These are phyloP conservation scores for Botrytis fabae DNA, from an alignment of 2,329 filamentous ascomycete species.

Conservation along the genomic window DNA sequence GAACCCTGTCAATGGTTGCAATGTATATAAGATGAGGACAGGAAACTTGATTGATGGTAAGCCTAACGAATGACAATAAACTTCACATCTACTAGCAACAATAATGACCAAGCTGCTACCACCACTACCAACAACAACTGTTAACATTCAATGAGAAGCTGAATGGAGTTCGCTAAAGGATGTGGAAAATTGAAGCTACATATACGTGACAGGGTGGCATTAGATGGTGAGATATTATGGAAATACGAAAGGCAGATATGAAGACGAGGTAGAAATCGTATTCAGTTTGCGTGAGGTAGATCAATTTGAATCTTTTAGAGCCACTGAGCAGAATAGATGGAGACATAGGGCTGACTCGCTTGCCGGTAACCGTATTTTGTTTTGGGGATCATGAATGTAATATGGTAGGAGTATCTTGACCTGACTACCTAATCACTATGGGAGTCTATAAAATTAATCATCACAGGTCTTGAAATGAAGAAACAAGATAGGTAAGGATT, in stretches of 20 bases:
- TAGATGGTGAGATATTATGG: background rate
- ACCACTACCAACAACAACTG: too few relatives aligned
- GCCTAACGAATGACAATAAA: background rate
- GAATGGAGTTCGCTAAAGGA: background rate
- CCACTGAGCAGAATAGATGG: background rate
- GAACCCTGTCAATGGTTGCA: too few relatives aligned
- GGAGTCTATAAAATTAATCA: background rate
- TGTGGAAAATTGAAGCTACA: background rate
- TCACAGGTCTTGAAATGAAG: background rate
- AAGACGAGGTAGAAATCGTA: background rate
- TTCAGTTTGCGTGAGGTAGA: background rate
- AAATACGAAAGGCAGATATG: background rate
- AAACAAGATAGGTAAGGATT: background rate
- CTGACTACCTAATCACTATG: background rate
- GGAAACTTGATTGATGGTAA: background rate
- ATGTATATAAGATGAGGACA: background rate
- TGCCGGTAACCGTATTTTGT: background rate
- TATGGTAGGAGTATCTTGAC: background rate
- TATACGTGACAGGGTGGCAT: background rate
- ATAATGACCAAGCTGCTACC: accelerated
- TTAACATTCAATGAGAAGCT: background rate
- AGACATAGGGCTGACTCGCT: background rate
- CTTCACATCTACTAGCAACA: background rate
- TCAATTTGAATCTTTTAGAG: background rate
- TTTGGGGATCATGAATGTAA: background rate